phyloP scores from a whole-genome alignment of 2,329 filamentous ascomycete genomes.

The Exophiala oligosperma region DNA sequence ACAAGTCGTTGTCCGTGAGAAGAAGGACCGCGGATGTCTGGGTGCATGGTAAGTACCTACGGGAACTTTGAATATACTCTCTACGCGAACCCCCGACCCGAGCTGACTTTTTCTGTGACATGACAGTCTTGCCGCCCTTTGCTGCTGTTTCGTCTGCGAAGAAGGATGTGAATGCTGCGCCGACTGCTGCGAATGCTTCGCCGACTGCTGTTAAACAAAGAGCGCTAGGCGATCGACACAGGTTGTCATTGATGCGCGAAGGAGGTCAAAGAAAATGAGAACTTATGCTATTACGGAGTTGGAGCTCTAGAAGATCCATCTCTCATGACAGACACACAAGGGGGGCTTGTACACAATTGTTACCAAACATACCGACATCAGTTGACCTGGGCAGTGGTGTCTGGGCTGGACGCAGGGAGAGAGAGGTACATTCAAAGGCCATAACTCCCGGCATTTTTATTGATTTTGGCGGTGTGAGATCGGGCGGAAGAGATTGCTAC shows the following conservation, averaged over 20 bases:
- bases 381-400: too few relatives aligned
- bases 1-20: conserved; percentile 42
- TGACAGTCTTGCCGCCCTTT: conserved; percentile 54
- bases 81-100: too few relatives aligned
- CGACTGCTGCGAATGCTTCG: conserved; percentile 57
- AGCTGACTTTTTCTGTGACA: neutral
- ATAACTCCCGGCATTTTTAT: too few relatives aligned
- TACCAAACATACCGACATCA: too few relatives aligned
- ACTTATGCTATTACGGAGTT: neutral
- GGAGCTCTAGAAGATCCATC: neutral
- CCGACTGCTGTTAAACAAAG: conserved; percentile 26
- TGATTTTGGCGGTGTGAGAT: too few relatives aligned
- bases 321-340: too few relatives aligned
- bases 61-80: too few relatives aligned
- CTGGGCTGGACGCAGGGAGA: too few relatives aligned
- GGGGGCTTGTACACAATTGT: too few relatives aligned
- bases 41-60: conserved; percentile 44
- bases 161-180: conserved; percentile 64
- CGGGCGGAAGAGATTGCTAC: too few relatives aligned
- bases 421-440: too few relatives aligned
- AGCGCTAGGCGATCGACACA: too few relatives aligned
- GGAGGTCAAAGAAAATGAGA: neutral
- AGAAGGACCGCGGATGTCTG: conserved; percentile 54
- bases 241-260: neutral
- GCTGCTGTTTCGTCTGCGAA: conserved; percentile 65